phyloP scores from a whole-genome alignment of 352 stramenopile genomes.

The Pythium sp. region DNA sequence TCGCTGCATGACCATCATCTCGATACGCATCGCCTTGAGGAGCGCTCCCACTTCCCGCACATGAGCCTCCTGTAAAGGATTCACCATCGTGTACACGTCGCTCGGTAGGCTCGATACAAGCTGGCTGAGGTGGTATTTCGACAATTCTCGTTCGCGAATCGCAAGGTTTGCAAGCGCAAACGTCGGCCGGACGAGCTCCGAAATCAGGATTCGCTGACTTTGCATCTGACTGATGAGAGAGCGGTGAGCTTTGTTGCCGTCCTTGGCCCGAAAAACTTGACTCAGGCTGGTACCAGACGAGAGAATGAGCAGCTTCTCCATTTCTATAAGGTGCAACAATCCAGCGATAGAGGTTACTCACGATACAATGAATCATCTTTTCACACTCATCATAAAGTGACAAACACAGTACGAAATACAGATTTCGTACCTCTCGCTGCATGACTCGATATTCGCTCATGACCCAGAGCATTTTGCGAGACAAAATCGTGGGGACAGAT shows the following conservation, averaged over 20 bases:
- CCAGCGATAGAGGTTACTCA: background rate
- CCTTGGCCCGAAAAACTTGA: constrained; percentile 17
- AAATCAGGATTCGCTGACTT: constrained; percentile 4
- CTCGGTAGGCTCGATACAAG: constrained; percentile 27
- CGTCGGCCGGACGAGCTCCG: constrained; percentile 30
- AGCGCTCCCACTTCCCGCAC: constrained; percentile 25
- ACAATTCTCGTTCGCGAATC: constrained; percentile 19
- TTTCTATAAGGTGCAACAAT: background rate
- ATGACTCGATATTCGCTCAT: background rate
- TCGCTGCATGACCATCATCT: constrained; percentile 27
- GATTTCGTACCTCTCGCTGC: constrained; percentile 5
- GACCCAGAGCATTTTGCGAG: background rate
- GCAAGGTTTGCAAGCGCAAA: constrained; percentile 32
- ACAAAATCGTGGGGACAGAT: constrained; percentile 8
- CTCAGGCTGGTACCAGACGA: constrained; percentile 40
- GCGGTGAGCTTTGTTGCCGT: background rate
- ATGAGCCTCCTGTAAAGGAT: constrained; percentile 32
- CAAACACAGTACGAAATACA: background rate
- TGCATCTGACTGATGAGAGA: background rate
- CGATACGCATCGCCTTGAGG: constrained; percentile 30
- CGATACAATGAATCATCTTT: too few relatives aligned
- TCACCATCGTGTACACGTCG: constrained; percentile 45
- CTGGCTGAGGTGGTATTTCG: constrained; percentile 29
- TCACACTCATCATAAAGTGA: background rate
- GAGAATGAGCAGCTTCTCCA: constrained; percentile 36